Base-by-base conservation (phyloP, 1,139 yeast genomes). In the Magnusiomyces starmeri region DNA sequence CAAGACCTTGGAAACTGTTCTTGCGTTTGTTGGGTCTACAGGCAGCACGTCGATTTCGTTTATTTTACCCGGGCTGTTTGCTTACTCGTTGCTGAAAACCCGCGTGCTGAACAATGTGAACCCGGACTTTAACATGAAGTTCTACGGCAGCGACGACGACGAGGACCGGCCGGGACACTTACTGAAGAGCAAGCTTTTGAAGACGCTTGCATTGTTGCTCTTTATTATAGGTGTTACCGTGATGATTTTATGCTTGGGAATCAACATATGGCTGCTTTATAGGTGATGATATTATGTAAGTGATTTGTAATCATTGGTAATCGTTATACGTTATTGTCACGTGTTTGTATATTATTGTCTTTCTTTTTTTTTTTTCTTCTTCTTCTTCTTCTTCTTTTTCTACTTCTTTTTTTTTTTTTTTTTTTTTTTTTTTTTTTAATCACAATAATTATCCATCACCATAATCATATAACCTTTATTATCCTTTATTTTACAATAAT, bases 1-100 rank as follows among this genome's bases (percentile, higher is more conserved):
- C 6, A 75, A 77, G 1, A 87, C 96, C 0, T 76, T 90, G 59
- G 97, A 89, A 49, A 82, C 81, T 53, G 95, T 92, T 39, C 74
- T 90, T 56, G 95, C 96, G 4, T 81, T 90, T 68, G 97, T 90
- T 4, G 97, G 97, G 2, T 84, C 96, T 2, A 90, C 97, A 0
- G 97, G 97, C 0, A 87, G 96, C 2, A 89, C 97, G 0, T 83
- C 96, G 14, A 90, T 90, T 54, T 86, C 96, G 16, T 90, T 90
- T 66, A 89, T 90, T 50, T 75, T 90, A 52, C 97, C 97, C 0
- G 97, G 97, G 0, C 72, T 89, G 37, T 90, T 90, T 68, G 96
- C 95, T 12, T 88, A 76, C 69, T 76, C 79, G 60, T 74, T 89
- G 58, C 77, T 65, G 39, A 58, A 58, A 26, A 46, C 22, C 50